Evolutionary conservation across 1,284 basidiomycete species (phyloP), one percentile per base, ranked within the genome.

Genomic region (Ceratobasidium sp.): DNA sequence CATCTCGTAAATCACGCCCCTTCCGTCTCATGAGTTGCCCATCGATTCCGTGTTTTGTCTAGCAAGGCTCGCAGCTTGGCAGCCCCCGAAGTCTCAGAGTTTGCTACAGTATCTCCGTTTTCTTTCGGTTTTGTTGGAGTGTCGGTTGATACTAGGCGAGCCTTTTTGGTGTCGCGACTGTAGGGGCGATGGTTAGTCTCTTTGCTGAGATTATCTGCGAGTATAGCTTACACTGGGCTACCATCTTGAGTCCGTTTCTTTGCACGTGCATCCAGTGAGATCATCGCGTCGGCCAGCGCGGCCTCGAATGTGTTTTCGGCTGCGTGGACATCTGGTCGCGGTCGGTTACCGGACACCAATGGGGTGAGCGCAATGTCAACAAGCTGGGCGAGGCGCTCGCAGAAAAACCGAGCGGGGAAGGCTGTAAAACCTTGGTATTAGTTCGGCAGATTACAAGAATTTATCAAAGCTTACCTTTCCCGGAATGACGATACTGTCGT

Each of bases 371-470:
- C 48, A 48, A 75, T 54, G 38, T 75, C 71, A 17, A 65, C 71
- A 7, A 75, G 50, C 56, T 75, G 71, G 44, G 59, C 61, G n/a
- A 75, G 23, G n/a, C 71, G 71, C 38, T 75, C 56, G 61, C 71
- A 75, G 50, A 75, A 75, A 33, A 75, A 65, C 28, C 71, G 59
- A 23, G 61, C 61, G 15, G 71, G 71, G 44, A 75, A 75, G n/a
- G 61, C 71, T 75, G 38, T 54, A 7, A 7, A 28, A n/a, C 20
- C 26, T 40, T 12, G 40, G 23, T n/a, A 12, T 57, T 33, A 56
- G 33, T n/a, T 33, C 15, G 20, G 7, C 9, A 17, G 28, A 44
- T 44, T 26, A 10, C 26, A 6, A 10, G 38, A 26, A 17, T 10
- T 38, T 4, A 33, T 17, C 9, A 52, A 17, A 17, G 50, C 71